A percentile compares a stretch with the other conserved stretches of the same genome.
Evolutionary conservation across 257 asterid genomes (phyloP).

Genomic region (Salvia hispanica): DNA sequence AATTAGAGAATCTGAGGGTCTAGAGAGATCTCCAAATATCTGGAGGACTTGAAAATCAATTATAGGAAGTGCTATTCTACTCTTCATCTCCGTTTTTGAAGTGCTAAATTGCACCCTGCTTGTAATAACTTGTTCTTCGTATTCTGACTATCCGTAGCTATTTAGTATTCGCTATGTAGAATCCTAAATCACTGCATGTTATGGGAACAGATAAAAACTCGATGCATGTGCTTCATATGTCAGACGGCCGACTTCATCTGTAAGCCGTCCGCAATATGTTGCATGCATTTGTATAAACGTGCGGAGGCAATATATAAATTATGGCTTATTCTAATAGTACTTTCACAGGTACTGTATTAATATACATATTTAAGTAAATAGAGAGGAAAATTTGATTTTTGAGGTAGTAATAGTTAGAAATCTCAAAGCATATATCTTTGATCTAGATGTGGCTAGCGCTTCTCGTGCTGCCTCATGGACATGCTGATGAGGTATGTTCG

Average conservation of each 20-base stretch:
- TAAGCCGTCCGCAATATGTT: constrained; percentile 15
- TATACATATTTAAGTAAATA: not conserved
- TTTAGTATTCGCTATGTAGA: constrained; percentile 25
- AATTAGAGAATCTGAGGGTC: constrained; percentile 48
- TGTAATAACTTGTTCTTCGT: constrained; percentile 21
- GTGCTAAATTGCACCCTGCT: constrained; percentile 21
- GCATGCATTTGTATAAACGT: constrained; percentile 27
- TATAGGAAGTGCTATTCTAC: constrained; percentile 33
- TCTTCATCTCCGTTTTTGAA: constrained; percentile 30
- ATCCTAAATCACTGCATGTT: constrained; percentile 25
- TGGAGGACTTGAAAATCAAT: constrained; percentile 41
- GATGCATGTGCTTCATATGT: constrained; percentile 24
- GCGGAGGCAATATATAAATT: constrained; percentile 33
- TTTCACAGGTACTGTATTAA: constrained; percentile 2
- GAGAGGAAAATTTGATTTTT: constrained; percentile 10
- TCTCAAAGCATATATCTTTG: constrained; percentile 14
- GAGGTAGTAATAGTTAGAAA: constrained; percentile 15
- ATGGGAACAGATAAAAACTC: constrained; percentile 10
- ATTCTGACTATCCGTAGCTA: constrained; percentile 28
- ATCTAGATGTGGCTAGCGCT: constrained; percentile 10
- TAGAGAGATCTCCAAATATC: constrained; percentile 39
- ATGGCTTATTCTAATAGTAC: constrained; percentile 20
- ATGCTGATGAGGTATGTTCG: constrained; percentile 17
- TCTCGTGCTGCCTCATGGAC: constrained; percentile 14
- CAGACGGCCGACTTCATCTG: constrained; percentile 8